Evolutionary conservation across 2,329 filamentous ascomycete species (phyloP).

Genomic region (Harringtonia aguacate): DNA sequence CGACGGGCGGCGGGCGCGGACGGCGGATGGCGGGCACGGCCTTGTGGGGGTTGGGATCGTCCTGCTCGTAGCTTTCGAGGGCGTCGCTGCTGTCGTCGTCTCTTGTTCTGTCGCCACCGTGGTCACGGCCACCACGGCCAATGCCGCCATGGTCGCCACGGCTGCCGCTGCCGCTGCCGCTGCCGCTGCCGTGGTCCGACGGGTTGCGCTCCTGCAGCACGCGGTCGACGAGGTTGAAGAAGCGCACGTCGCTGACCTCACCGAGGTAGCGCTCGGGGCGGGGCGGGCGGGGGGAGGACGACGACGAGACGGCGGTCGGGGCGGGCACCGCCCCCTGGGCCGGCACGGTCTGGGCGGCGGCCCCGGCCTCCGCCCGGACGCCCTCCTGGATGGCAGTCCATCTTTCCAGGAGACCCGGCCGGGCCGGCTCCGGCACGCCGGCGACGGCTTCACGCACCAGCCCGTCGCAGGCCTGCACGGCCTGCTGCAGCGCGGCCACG

Average conservation of each 20-base stretch:
- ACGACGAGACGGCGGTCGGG: too few relatives aligned
- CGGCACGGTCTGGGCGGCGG: too few relatives aligned
- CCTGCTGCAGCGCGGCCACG: not conserved
- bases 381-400: not conserved
- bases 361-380: too few relatives aligned
- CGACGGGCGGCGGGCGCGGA: not conserved
- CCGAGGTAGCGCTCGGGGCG: constrained; percentile 23
- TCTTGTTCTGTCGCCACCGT: not conserved
- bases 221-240: constrained; percentile 22
- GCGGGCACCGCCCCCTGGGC: too few relatives aligned
- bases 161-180: too few relatives aligned
- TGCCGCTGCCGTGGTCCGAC: too few relatives aligned
- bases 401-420: not conserved
- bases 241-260: constrained; percentile 25
- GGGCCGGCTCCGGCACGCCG: not conserved
- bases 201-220: constrained; percentile 9
- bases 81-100: constrained; percentile 4
- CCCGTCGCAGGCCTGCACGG: constrained; percentile 2
- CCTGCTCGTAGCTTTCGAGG: constrained; percentile 15
- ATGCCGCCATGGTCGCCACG: too few relatives aligned
- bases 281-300: too few relatives aligned
- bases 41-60: constrained; percentile 1
- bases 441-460: not conserved
- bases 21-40: not conserved
- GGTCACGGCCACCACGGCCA: too few relatives aligned